A percentile compares a stretch with the other conserved stretches of the same genome.
Conservation (phyloP, 148 eudicot species). For the Cornus controversa region DNA sequence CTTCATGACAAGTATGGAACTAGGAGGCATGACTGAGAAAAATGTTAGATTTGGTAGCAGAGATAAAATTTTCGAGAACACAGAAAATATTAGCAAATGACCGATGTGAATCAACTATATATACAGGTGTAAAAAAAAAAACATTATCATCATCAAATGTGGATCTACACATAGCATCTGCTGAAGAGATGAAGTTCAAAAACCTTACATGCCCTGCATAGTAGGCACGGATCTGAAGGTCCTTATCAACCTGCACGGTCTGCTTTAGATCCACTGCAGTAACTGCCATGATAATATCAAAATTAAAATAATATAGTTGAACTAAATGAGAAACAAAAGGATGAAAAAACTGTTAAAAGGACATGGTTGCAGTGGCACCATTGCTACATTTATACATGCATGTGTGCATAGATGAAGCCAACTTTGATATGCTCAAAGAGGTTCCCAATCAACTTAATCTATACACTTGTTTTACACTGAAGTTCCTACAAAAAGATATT, state of each 20-base stretch:
- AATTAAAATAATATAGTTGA: background rate
- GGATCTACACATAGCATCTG: background rate
- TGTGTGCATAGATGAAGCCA: background rate
- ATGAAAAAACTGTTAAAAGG: background rate
- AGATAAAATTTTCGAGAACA: too few species aligned
- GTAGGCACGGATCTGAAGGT: constrained; percentile 94
- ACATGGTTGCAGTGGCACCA: background rate
- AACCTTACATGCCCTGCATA: constrained; percentile 92
- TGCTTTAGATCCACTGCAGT: constrained; percentile 87
- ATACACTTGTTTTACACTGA: background rate
- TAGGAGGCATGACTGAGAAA: background rate
- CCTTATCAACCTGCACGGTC: constrained; percentile 79
- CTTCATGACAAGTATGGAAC: background rate
- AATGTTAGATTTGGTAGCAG: too few species aligned
- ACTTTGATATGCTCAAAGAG: background rate
- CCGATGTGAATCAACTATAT: too few species aligned
- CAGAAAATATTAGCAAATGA: background rate
- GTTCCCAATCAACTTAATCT: background rate
- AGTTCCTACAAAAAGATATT: background rate
- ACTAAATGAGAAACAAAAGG: background rate
- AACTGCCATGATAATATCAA: constrained; percentile 41
- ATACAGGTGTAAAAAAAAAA: too few species aligned
- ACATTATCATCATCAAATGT: background rate
- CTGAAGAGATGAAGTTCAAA: constrained; percentile 5
- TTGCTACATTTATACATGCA: background rate